Conservation (phyloP, 1,284 basidiomycete genomes). For the Athelia sp. region DNA sequence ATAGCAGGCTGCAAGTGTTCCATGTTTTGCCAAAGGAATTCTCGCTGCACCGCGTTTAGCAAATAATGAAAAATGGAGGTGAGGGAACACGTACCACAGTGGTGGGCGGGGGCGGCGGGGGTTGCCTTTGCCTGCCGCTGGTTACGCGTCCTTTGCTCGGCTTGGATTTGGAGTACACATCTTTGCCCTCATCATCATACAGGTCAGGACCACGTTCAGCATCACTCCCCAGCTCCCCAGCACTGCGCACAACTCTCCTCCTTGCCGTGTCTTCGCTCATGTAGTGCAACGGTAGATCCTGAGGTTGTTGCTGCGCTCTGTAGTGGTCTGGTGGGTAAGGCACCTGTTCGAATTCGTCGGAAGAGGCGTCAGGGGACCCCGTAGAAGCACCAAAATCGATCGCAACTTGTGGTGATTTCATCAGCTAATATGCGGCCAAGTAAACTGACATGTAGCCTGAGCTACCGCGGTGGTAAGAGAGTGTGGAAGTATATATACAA, state of each 20-base stretch:
- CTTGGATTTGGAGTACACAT: conserved; percentile 64
- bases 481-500: too few species aligned
- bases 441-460: background rate
- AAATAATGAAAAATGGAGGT: conserved; percentile 2
- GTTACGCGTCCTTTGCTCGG: conserved; percentile 42
- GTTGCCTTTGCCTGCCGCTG: conserved; percentile 57
- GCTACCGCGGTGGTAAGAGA: background rate
- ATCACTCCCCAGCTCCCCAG: conserved; percentile 27
- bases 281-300: conserved; percentile 63
- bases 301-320: conserved; percentile 31
- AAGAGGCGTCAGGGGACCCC: conserved; percentile 41
- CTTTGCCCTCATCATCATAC: conserved; percentile 69
- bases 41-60: conserved; percentile 42
- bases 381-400: conserved; percentile 62
- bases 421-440: conserved; percentile 27
- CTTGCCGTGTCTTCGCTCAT: conserved; percentile 69
- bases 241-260: conserved; percentile 40
- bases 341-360: conserved; percentile 69
- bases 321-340: conserved; percentile 44
- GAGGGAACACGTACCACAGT: conserved; percentile 51
- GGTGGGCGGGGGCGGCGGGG: conserved; percentile 62
- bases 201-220: conserved; percentile 30
- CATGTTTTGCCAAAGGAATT: conserved; percentile 78
- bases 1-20: conserved; percentile 80
- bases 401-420: conserved; percentile 62